Conservation (phyloP, 2,329 filamentous ascomycete genomes). For the Pseudohalonectria lignicola region DNA sequence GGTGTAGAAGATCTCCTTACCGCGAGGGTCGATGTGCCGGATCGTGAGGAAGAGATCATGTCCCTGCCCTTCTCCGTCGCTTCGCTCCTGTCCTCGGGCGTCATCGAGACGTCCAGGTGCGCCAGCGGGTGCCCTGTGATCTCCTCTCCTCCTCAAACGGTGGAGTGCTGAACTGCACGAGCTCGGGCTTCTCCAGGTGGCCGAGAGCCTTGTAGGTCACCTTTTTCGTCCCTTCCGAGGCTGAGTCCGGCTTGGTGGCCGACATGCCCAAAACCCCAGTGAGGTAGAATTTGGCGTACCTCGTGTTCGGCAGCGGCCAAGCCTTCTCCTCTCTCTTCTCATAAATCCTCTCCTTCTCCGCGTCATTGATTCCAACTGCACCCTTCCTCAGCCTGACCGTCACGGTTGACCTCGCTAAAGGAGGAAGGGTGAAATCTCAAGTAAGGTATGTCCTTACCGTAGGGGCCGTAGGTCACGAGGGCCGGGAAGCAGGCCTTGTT, state of each 20-base stretch:
- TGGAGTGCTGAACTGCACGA: slow-evolving; percentile 44
- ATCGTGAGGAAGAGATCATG: slow-evolving; percentile 56
- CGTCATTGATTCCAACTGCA: slow-evolving; percentile 55
- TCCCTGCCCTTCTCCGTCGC: slow-evolving; percentile 27
- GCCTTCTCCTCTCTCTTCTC: slow-evolving; percentile 43
- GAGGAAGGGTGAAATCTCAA: slow-evolving; percentile 24
- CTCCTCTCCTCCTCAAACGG: slow-evolving; percentile 53
- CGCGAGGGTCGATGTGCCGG: slow-evolving; percentile 41
- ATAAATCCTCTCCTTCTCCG: slow-evolving; percentile 46
- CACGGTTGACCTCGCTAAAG: slow-evolving; percentile 43
- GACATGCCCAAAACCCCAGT: slow-evolving; percentile 25
- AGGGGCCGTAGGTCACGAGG: slow-evolving; percentile 61
- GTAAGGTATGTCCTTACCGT: slow-evolving; percentile 54
- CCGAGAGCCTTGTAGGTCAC: slow-evolving; percentile 50
- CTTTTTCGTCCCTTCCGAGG: slow-evolving; percentile 21
- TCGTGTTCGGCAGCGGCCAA: slow-evolving; percentile 57
- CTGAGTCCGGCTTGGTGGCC: slow-evolving; percentile 14
- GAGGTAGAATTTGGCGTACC: slow-evolving; percentile 52
- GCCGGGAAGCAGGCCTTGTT: too few relatives aligned
- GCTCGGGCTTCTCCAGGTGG: slow-evolving; percentile 31
- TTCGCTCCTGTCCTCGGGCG: too few relatives aligned
- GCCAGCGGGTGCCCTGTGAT: slow-evolving; percentile 59
- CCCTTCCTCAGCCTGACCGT: slow-evolving; percentile 53
- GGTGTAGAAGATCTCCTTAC: slow-evolving; percentile 51
- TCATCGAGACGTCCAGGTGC: slow-evolving; percentile 53